Evolutionary conservation across 1,139 yeast species (phyloP), one percentile per base, ranked within the genome.

Genomic region (Yamadazyma diddensiae): DNA sequence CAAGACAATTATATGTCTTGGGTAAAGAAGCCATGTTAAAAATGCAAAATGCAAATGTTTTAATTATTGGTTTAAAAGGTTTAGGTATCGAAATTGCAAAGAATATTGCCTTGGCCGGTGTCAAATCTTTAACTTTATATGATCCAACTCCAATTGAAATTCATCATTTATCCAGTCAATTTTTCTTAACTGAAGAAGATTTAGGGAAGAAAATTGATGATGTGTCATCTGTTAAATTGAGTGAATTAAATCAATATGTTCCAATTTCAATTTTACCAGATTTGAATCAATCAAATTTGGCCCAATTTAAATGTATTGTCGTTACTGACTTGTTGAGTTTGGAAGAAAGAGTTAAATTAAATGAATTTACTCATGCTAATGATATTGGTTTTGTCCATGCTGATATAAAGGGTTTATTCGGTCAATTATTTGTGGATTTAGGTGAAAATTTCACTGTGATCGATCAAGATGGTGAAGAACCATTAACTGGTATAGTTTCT

Each of bases 1-100:
- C 97, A 30, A 87, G 98, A 59, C 98, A 92, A 65, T 75, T 92
- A 58, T 87, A 88, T 49, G 97, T 88, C 36, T 64, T 88, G 49
- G 97, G 97, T 37, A 85, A 86, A 52, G 98, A 92, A 48, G 99
- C 99, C 34, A 92, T 92, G 99, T 70, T 90, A 51, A 85, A 87
- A 59, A 86, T 92, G 97, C 96, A 92, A 53, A 73, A 77, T 45
- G 88, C 97, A 27, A 87, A 84, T 50, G 96, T 92, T 13, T 73
- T 92, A 33, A 71, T 92, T 35, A 77, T 90, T 42, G 98, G 98
- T 3, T 65, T 90, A 42, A 81, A 79, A 53, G 98, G 98, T 23
- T 68, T 92, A 30, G 99, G 99, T 47, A 75, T 86, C 29, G 99
- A 92, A 60, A 88, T 92, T 40, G 97, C 98, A 24, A 94, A 92